Base-by-base conservation (phyloP, 2,329 filamentous ascomycete genomes). In the Hypoxylon sp. region DNA sequence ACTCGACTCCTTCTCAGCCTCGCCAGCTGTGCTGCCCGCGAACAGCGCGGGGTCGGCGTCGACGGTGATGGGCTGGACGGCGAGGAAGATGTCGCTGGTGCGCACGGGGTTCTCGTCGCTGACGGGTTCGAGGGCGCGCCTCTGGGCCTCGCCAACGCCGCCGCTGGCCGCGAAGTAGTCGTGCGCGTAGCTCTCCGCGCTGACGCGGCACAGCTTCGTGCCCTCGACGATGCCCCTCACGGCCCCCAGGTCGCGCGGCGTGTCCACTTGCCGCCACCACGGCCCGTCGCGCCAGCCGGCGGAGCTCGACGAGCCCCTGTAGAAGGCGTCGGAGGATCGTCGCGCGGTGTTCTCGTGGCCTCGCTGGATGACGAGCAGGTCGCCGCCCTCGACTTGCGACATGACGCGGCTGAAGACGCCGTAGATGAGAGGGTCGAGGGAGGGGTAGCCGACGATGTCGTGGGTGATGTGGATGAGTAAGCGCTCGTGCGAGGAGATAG, bases 311-410 rank as follows among this genome's bases (percentile, higher is more conserved):
- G 83, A 79, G 27, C 86, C 80, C 44, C 81, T 81, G 74, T 86
- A 78, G 64, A 77, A 87, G 42, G 86, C 85, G 52, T 92, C 85
- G 1, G 89, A 89, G 46, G 87, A 86, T 47, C 90, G 88, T 50
- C 90, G 90, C 31, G 89, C 89, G 51, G 90, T 88, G 53, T 91
- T 93, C 81, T 98, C 96, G 68, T 93, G 92, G 19, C 96, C 96
- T 39, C 94, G 92, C 82, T 99, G 96, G 67, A 98, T 90, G 61
- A 99, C 96, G 59, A 98, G 87, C 17, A 99, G 86, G 76, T 98
- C 96, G 61, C 96, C 96, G 71, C 96, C 96, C 82, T 99, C 96
- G 50, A 99, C 96, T 82, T 99, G 96, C n/a, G 94, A 89, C 96
- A 99, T 99, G 76, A 99, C 94, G 58, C 94, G 91, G 61, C 92